A percentile compares a stretch with the other conserved stretches of the same genome.
Conservation (phyloP, 768 basidiomycete species). For the Podaxis sp. region DNA sequence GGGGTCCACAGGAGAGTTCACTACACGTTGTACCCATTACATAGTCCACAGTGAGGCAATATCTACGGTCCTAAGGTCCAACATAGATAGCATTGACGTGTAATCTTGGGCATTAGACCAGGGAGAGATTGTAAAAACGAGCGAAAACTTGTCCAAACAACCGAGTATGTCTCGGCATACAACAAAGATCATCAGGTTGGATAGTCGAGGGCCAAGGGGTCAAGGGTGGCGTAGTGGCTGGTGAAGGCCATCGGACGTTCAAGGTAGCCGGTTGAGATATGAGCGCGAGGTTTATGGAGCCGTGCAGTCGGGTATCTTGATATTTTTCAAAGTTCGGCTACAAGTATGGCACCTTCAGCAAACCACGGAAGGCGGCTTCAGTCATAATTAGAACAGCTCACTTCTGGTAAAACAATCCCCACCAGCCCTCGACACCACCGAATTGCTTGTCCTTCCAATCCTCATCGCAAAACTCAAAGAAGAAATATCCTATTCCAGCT, state of each 20-base stretch:
- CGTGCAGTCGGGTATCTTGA: slow-evolving; percentile 62
- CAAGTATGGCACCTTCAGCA: not conserved
- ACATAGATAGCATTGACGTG: not conserved
- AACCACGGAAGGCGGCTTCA: not conserved
- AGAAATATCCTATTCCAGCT: slow-evolving; percentile 85
- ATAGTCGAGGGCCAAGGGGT: not conserved
- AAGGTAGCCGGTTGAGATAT: not conserved
- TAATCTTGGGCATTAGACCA: not conserved
- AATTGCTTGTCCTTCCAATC: slow-evolving; percentile 72
- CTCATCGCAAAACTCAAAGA: slow-evolving; percentile 82
- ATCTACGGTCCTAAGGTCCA: not conserved
- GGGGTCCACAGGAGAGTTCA: not conserved
- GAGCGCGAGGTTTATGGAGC: slow-evolving; percentile 24
- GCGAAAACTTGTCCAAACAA: not conserved
- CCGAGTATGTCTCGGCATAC: not conserved
- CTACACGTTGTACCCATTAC: not conserved
- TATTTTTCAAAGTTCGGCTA: slow-evolving; percentile 67
- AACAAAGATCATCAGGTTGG: not conserved
- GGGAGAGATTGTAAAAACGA: not conserved
- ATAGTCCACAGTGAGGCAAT: not conserved
- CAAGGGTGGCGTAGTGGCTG: not conserved
- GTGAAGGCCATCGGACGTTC: not conserved
- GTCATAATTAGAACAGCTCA: slow-evolving; percentile 17
- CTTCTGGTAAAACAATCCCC: slow-evolving; percentile 43
- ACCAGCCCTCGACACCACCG: slow-evolving; percentile 75